Base-by-base conservation (phyloP, 768 basidiomycete genomes). In the Macrolepiota dolichaula region DNA sequence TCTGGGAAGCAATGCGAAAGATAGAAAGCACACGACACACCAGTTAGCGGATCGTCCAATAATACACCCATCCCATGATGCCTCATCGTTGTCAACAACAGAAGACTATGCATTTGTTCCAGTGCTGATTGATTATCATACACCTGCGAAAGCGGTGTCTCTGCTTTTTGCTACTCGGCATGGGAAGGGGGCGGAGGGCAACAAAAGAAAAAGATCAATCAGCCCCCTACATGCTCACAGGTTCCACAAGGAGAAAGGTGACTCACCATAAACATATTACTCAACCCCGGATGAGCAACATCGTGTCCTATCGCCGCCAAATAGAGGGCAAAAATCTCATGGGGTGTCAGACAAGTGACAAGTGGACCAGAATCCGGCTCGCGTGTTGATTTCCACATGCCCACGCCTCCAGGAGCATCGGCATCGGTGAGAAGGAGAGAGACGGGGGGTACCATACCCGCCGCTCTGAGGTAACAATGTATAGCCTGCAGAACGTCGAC, bases 301-400 rank as follows among this genome's bases (percentile, higher is more conserved):
- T 99, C 97, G 70, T 99, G 97, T 0, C 97, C 97, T 67, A 99
- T 94, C 44, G 96, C 96, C 1, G 93, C 94, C 57, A 99, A 79
- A 67, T 89, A 90, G 13, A 98, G 74, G 1, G 91, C 84, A 67
- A 98, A 89, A 13, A 98, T 74, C 68, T 98, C 96, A 57, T 84
- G 80, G 22, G 85, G 84, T 1, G 74, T 78, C 13, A 91, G 77
- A 55, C 74, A 76, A n/a, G 76, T 74, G 13, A 80, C 69, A 57
- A 81, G 64, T 3, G 72, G 69, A 1, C 76, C 76, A 19, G 73
- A 72, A 58, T 80, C 76, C 12, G 74, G 74, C 27, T 67, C 66
- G 51, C 73, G 72, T 38, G 69, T 65, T 25, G 76, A 68, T 57
- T 65, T 70, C 78, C 82, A 83, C 50, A 67, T 75, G 59, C 77